Percentiles rank a stretch among this genome's conserved stretches.
These are phyloP conservation scores for Kuraishia ogatae DNA, from an alignment of 805 yeast genomes.

Conservation along the genomic window DNA sequence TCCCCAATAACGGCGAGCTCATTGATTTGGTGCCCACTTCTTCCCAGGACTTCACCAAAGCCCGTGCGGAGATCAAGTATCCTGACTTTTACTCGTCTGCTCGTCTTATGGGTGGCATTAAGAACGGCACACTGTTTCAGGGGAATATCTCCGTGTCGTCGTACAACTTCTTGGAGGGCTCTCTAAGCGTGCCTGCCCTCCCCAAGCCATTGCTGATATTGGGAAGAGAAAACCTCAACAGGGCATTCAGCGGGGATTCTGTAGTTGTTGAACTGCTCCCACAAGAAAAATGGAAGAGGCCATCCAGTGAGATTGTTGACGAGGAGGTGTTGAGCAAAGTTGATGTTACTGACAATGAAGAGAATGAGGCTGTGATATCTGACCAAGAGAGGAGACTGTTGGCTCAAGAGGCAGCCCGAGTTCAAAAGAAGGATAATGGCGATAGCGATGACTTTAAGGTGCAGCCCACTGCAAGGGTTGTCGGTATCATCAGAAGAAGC, in stretches of 20 bases:
- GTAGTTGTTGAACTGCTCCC: constrained; percentile 90
- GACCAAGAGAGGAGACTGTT: constrained; percentile 66
- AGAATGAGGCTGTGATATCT: constrained; percentile 36
- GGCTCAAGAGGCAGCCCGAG: constrained; percentile 67
- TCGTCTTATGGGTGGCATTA: constrained; percentile 83
- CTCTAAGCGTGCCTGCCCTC: constrained; percentile 61
- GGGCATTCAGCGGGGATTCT: constrained; percentile 87
- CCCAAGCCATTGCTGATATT: constrained; percentile 74
- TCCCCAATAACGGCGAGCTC: constrained; percentile 68
- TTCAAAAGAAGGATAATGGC: constrained; percentile 30
- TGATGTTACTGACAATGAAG: constrained; percentile 50
- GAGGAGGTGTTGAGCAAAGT: constrained; percentile 55
- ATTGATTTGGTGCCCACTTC: constrained; percentile 66
- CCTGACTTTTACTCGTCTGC: constrained; percentile 76
- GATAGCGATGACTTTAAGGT: constrained; percentile 28
- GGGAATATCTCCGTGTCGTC: constrained; percentile 76
- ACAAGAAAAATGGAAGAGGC: constrained; percentile 77
- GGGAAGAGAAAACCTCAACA: constrained; percentile 79
- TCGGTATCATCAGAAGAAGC: constrained; percentile 79
- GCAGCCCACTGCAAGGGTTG: constrained; percentile 92
- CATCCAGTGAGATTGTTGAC: constrained; percentile 72
- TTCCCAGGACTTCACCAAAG: constrained; percentile 26
- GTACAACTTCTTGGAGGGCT: constrained; percentile 84
- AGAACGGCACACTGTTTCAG: constrained; percentile 79
- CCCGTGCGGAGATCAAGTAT: constrained; percentile 44